Conservation (phyloP, 2,329 filamentous ascomycete genomes). For the Pseudogymnoascus sp. region DNA sequence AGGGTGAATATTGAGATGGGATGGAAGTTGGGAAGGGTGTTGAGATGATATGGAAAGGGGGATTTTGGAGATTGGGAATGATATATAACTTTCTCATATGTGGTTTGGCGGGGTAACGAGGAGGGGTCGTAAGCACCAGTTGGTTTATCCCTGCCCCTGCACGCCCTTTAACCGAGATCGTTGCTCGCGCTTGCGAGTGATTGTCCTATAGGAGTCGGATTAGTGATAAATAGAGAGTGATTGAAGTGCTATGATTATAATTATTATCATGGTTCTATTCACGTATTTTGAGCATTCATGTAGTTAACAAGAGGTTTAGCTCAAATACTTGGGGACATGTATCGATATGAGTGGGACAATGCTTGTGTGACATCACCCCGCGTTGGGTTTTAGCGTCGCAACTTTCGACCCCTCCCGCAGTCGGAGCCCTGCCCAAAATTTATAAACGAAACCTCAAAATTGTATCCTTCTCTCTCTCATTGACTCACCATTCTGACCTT, state of each 20-base stretch:
- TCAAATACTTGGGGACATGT: background rate
- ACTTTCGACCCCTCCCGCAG: conserved; percentile 1
- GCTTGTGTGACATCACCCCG: conserved; percentile 7
- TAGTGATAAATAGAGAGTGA: background rate
- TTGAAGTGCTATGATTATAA: background rate
- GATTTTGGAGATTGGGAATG: background rate
- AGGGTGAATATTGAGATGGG: background rate
- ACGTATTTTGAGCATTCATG: background rate
- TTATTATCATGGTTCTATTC: background rate
- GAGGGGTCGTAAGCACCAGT: background rate
- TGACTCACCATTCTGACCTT: background rate
- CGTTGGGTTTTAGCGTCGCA: conserved; percentile 4
- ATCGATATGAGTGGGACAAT: conserved; percentile 1
- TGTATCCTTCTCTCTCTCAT: background rate
- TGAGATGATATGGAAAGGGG: background rate
- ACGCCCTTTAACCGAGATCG: conserved; percentile 1
- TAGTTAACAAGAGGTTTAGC: background rate
- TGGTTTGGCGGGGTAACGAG: background rate
- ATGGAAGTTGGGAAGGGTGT: background rate
- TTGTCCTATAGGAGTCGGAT: background rate
- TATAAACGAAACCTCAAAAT: conserved; percentile 3
- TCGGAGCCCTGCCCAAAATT: conserved; percentile 3
- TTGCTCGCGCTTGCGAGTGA: background rate
- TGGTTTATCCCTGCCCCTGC: background rate
- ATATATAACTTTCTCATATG: conserved; percentile 4